phyloP scores from a whole-genome alignment of 768 basidiomycete species.

The Phlegmacium glaucopus region DNA sequence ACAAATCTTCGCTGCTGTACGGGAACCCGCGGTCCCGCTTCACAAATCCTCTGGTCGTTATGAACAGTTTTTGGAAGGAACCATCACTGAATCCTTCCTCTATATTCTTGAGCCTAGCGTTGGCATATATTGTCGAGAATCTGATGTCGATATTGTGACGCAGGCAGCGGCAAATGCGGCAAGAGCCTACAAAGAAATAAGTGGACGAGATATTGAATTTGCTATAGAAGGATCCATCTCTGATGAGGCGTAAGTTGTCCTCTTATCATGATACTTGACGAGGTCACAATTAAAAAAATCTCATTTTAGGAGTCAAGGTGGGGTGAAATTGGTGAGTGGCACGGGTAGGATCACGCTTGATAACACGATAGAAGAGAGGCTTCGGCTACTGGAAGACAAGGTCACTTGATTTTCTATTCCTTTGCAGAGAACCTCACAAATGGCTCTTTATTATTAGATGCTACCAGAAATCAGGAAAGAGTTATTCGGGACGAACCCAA shows the following conservation, averaged over 20 bases:
- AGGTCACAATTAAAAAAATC: not conserved
- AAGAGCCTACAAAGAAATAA: conserved; percentile 69
- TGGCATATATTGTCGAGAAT: conserved; percentile 61
- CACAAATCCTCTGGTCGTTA: conserved; percentile 69
- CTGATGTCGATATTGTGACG: conserved; percentile 59
- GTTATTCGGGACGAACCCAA: conserved; percentile 86
- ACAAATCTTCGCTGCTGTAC: conserved; percentile 77
- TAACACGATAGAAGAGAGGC: conserved; percentile 91
- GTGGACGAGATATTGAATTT: conserved; percentile 60
- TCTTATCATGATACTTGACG: not conserved
- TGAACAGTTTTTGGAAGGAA: conserved; percentile 75
- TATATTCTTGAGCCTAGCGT: conserved; percentile 75
- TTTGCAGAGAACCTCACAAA: not conserved
- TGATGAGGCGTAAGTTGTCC: conserved; percentile 59
- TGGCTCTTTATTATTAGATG: conserved; percentile 55
- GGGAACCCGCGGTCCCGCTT: conserved; percentile 58
- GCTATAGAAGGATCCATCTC: conserved; percentile 59
- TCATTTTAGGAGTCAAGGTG: conserved; percentile 65
- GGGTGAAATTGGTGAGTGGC: conserved; percentile 72
- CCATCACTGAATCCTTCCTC: conserved; percentile 83
- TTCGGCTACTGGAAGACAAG: conserved; percentile 86
- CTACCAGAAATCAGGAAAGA: conserved; percentile 89
- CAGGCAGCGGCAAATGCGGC: conserved; percentile 66
- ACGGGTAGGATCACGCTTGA: conserved; percentile 82
- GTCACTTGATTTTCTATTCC: conserved; percentile 37